Conservation (phyloP, 23 red algal species). For the Chondrus crispus region DNA sequence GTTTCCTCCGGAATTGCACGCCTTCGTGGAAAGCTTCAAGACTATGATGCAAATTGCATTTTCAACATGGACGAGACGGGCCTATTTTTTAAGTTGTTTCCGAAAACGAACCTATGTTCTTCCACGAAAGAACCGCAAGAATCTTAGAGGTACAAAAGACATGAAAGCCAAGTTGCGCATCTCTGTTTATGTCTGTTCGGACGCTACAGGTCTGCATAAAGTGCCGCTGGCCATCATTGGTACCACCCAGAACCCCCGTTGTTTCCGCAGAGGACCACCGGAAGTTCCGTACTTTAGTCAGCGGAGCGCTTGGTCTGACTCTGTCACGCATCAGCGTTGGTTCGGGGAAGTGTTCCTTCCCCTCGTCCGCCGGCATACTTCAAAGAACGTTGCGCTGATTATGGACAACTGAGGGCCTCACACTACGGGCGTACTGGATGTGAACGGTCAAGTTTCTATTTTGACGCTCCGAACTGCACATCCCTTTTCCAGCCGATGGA, state of each 20-base stretch:
- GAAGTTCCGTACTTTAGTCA: neutral
- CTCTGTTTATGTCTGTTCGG: neutral
- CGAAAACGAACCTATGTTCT: neutral
- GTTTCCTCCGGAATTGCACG: neutral
- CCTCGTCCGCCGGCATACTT: neutral
- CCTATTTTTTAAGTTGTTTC: constrained; percentile 9
- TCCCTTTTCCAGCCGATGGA: neutral
- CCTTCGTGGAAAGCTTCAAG: neutral
- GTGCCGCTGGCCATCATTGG: neutral
- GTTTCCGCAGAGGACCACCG: neutral
- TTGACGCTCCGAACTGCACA: neutral
- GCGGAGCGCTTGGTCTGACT: neutral
- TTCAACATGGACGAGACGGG: constrained; percentile 38
- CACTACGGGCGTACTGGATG: too few relatives aligned
- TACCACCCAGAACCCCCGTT: neutral
- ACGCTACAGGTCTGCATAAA: neutral
- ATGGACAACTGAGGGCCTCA: neutral
- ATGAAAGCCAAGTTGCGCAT: neutral
- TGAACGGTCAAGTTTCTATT: too few relatives aligned
- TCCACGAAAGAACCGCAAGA: neutral
- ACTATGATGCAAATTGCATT: constrained; percentile 6
- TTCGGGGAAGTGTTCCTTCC: neutral
- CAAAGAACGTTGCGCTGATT: neutral
- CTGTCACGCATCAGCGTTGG: neutral
- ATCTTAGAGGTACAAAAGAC: neutral